Base-by-base conservation (phyloP, 2,329 filamentous ascomycete species). In the Neofusicoccum umdonicola region DNA sequence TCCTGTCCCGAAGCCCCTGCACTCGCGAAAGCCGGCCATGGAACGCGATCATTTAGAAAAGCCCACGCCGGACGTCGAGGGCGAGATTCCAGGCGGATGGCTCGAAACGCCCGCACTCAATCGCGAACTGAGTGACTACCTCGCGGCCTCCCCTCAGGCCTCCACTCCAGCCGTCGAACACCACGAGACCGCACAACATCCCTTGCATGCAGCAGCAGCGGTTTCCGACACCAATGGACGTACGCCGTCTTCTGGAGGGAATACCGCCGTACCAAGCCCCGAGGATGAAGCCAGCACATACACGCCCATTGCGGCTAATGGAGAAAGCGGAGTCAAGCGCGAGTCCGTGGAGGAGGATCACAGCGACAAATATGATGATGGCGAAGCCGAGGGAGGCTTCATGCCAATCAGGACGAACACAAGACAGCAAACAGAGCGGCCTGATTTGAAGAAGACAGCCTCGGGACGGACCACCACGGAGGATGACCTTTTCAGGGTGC, bases 401-500 rank as follows among this genome's bases (percentile, higher is more conserved):
- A 67, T 68, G 11, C 68, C 70, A 7, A 71, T 69, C 56, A 74
- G 71, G 62, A 54, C 71, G 41, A 52, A 57, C 8, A 31, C 57
- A 48, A 13, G 61, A 51, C 54, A 61, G 52, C 60, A 35, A 19
- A 37, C 17, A 11, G 31, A 48, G 9, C 27, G 56, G 31, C 56
- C 56, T 8, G 27, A 15, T 15, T 4, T 48, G 42, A 41, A 56
- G 50, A 57, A 63, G 35, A 44, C 64, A 27, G 34, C 44, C 15
- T 66, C 66, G 1, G 50, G 56, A 4, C 71, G 69, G 48, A 70
- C 71, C 3, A 73, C 78, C 68, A 81, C 76, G 2, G 84, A 87
- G 69, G 82, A 86, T 27, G 83, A 86, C 19, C 67, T 87, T 0
- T 83, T 86, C 66, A 76, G 77, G 1, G 79, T 73, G 0, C 68